Base-by-base conservation (phyloP, 495 filamentous ascomycete genomes). In the Oleoguttula mirabilis region DNA sequence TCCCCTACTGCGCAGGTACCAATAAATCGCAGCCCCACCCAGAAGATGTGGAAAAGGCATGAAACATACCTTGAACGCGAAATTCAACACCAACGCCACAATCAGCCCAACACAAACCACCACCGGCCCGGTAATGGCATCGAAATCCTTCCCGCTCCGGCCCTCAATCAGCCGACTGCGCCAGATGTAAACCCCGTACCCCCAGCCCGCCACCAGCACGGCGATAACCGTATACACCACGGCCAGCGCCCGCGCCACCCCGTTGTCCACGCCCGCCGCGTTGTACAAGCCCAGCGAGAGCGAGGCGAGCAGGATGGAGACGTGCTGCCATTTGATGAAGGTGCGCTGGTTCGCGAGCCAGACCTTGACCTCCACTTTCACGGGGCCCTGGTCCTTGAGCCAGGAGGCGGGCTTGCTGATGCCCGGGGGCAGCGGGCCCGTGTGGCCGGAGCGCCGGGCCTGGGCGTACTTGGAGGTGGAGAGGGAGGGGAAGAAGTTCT, bases 291-390 rank as follows among this genome's bases (percentile, higher is more conserved):
- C 84, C 19, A 98, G 65, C 2, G 84, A 82, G 21, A 98, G 60
- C 19, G 75, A 76, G 8, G 85, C 86, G 6, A 96, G 74, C 21
- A 96, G 68, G 19, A 98, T 71, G 39, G 75, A 79, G 50, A 96
- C 82, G 56, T 96, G 87, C 60, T 94, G 81, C 90, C 90, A 98
- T 59, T 94, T 94, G 59, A 98, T 76, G 55, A 94, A 98, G 0
- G 90, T 98, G 33, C 90, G 76, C 64, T 98, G 84, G 58, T 98
- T 98, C 36, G 90, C 90, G 24, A 98, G 80, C 88, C 90, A 98
- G 4, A 98, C 88, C 62, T 98, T 98, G 30, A 84, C 83, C 62
- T 98, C 90, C 28, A 98, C 85, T 39, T 82, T 75, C 24, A 96
- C 70, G 0, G 86, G 84, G 0, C 88, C 88, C 0, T 81, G 69